Base-by-base conservation (phyloP, 2,329 filamentous ascomycete genomes). In the Tolypocladium endophyticum region DNA sequence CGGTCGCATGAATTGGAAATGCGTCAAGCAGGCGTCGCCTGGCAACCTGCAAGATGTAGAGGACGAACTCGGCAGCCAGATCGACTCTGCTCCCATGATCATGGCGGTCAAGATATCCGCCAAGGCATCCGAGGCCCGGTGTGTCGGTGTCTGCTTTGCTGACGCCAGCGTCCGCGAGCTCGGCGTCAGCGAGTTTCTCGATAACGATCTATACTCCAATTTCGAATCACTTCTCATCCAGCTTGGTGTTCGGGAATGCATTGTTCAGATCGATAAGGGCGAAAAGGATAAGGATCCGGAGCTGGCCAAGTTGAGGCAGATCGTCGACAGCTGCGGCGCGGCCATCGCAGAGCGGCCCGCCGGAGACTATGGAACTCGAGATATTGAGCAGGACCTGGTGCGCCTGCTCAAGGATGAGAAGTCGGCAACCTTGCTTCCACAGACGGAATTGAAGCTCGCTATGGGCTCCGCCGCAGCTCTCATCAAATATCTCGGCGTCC, bases 181-280 rank as follows among this genome's bases (percentile, higher is more conserved):
- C 2, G 94, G 94, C 11, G 92, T 99, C 58, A 96, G 90, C 78
- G 95, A 99, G 71, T 99, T 99, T 65, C 83, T 96, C n/a, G 94
- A 99, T 79, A 99, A 97, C 70, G 94, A 99, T 71, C 81, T 97
- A 12, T 99, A 95, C 77, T 97, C 93, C 58, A 99, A 99, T 72
- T 95, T 99, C 65, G 94, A 99, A 76, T 92, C 92, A 3, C 81
- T 99, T 23, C 84, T 99, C 58, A 99, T 99, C 65, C 95, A 99
- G 71, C 84, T 99, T 3, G 94, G 94, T 7, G 91, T 97, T 25
- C 94, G 92, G 70, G 94, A 99, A 73, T 97, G 92, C 68, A 77
- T 99, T 36, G 76, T 99, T n/a, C 88, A 91, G 67, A 76, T 85
- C 25, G 92, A 97, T 69, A 83, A 85, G 60, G 77, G 82, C 6